Evolutionary conservation across 2,329 filamentous ascomycete species (phyloP).

Genomic region (Rachicladosporium sp.): DNA sequence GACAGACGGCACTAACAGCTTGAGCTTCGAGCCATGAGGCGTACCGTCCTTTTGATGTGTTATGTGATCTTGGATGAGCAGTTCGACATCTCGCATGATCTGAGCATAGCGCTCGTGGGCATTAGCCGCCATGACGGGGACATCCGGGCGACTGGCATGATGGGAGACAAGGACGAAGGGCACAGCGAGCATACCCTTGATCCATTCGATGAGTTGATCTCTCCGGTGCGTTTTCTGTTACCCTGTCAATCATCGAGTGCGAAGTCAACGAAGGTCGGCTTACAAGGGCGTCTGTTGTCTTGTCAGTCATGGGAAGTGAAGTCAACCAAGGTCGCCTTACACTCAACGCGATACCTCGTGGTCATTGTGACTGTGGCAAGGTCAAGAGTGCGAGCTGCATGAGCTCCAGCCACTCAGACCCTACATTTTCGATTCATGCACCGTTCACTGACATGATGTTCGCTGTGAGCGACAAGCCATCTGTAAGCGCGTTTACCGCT

Average conservation of each 20-base stretch:
- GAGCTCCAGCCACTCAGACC: too few relatives aligned
- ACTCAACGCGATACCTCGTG: constrained; percentile 28
- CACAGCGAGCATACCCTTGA: constrained; percentile 78
- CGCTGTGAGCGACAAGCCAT: too few relatives aligned
- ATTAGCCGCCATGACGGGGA: constrained; percentile 56
- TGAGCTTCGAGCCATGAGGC: constrained; percentile 72
- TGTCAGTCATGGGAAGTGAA: constrained; percentile 1
- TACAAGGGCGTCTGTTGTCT: too few relatives aligned
- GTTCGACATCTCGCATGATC: constrained; percentile 87
- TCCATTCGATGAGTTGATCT: constrained; percentile 76
- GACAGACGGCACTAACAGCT: constrained; percentile 78
- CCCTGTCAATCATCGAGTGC: too few relatives aligned
- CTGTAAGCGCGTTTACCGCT: too few relatives aligned
- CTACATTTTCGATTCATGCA: too few relatives aligned
- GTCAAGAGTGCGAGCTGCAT: background rate
- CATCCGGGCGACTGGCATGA: constrained; percentile 51
- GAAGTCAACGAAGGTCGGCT: background rate
- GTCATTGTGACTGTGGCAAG: constrained; percentile 17
- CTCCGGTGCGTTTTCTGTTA: too few relatives aligned
- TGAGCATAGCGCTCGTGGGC: constrained; percentile 85
- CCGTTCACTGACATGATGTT: too few relatives aligned
- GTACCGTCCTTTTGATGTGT: constrained; percentile 54
- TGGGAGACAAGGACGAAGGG: constrained; percentile 94
- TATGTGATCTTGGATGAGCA: constrained; percentile 84
- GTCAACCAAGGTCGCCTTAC: constrained; percentile 10